Percentiles rank a stretch among this genome's conserved stretches.
phyloP scores from a whole-genome alignment of 345 rosid species.

The Cardamine resedifolia region DNA sequence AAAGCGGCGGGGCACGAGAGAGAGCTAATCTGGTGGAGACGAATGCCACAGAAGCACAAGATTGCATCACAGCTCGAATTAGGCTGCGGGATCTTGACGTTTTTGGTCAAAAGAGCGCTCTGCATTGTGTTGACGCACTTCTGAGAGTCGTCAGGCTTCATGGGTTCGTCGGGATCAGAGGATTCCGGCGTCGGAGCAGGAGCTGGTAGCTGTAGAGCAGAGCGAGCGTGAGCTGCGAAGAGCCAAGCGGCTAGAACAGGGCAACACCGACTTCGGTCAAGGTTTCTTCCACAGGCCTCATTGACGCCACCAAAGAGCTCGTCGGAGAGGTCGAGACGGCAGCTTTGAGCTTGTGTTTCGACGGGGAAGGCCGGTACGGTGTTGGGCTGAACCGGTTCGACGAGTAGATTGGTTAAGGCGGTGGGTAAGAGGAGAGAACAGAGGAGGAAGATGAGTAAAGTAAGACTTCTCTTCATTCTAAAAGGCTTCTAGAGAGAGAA shows the following conservation, averaged over 20 bases:
- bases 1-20: conserved; percentile 97
- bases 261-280: conserved; percentile 93
- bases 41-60: conserved; percentile 90
- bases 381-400: conserved; percentile 59
- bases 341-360: conserved; percentile 63
- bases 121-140: conserved; percentile 92
- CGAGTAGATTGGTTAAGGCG: conserved; percentile 51
- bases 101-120: conserved; percentile 67
- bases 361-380: conserved; percentile 89
- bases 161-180: conserved; percentile 60
- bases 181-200: conserved; percentile 55
- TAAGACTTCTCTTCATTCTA: conserved; percentile 17
- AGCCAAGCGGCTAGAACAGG: conserved; percentile 98
- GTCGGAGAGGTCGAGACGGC: conserved; percentile 86
- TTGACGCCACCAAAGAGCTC: conserved; percentile 97
- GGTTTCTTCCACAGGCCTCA: conserved; percentile 80
- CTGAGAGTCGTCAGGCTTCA: conserved; percentile 96
- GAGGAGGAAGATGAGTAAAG: conserved; percentile 25
- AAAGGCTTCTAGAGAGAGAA: conserved; percentile 5
- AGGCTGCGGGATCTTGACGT: conserved; percentile 80
- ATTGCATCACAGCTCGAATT: conserved; percentile 85
- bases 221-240: conserved; percentile 90
- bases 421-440: conserved; percentile 19
- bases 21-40: conserved; percentile 92
- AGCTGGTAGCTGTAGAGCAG: conserved; percentile 72